Base-by-base conservation (phyloP, 2,329 filamentous ascomycete genomes). In the Alternaria dauci region DNA sequence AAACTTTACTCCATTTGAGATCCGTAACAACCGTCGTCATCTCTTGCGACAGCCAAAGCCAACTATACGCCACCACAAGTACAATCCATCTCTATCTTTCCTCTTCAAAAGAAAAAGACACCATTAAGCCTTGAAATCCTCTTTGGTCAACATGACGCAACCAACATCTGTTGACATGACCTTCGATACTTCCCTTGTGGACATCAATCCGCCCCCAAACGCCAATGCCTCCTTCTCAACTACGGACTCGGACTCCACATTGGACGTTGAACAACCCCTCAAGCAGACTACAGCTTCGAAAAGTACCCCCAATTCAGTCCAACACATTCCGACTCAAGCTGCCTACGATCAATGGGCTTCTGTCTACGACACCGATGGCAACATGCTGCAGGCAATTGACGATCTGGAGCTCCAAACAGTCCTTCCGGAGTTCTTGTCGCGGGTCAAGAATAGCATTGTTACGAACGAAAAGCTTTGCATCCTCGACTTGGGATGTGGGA, bases 401-500 rank as follows among this genome's bases (percentile, higher is more conserved):
- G 85, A 86, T 39, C 64, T 83, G 14, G 84, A 89, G 69, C 82
- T 90, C 67, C 71, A 76, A 14, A 69, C 70, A 1, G 71, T 88
- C 0, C 80, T 90, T 0, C 84, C 85, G 0, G 63, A 72, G 1
- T 83, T 87, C 44, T 67, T 88, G 4, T 58, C 68, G 2, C 69
- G 72, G 11, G 69, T 81, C 8, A 46, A 64, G 5, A 38, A 26
- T 8, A 51, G 38, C 23, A 23, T 4, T n/a, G 18, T n/a, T 12
- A 25, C 48, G 67, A 36, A 23, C 28, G 14, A 26, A 4, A 38
- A 52, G 42, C 51, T 81, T 52, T 81, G 77, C 32, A 67, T 88
- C 28, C 77, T 89, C n/a, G 88, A 90, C 67, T 77, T 90, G 2
- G 88, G 88, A 25, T 89, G 87, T 68, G 88, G 88, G 2, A 91